Evolutionary conservation across 352 stramenopile genomes (phyloP).

Genomic region (Pythium phragmitis): DNA sequence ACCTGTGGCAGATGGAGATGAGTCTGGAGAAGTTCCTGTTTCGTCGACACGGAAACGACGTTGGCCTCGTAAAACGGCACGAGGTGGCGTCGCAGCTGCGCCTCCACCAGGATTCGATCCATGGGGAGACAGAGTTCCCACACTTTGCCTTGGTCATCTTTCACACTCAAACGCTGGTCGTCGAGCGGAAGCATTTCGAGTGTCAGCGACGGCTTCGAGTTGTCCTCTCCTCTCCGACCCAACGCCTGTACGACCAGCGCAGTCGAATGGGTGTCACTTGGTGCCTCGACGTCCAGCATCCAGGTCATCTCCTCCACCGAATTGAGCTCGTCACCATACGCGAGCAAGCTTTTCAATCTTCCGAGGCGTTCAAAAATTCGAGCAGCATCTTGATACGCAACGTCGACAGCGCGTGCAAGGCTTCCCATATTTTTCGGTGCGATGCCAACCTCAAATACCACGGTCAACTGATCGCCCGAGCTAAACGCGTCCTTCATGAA

Average conservation of each 20-base stretch:
- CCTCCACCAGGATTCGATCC: conserved; percentile 41
- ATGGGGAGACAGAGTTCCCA: conserved; percentile 53
- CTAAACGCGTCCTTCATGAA: conserved; percentile 34
- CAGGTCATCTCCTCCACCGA: conserved; percentile 9
- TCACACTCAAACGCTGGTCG: conserved; percentile 44
- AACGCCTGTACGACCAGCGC: conserved; percentile 33
- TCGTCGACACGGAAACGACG: conserved; percentile 18
- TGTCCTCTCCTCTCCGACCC: conserved; percentile 25
- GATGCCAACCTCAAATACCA: conserved; percentile 45
- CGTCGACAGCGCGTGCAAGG: conserved; percentile 32
- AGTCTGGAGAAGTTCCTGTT: conserved; percentile 1
- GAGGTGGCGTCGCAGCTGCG: conserved; percentile 41
- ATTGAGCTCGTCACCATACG: background rate
- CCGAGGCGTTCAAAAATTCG: conserved; percentile 32
- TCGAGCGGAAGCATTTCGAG: conserved; percentile 46
- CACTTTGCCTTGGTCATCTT: conserved; percentile 27
- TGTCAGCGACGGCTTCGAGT: conserved; percentile 31
- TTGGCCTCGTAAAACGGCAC: conserved; percentile 35
- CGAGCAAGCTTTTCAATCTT: conserved; percentile 14
- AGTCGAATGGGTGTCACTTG: background rate
- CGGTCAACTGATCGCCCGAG: conserved; percentile 20
- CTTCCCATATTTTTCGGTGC: conserved; percentile 42
- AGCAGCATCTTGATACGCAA: conserved; percentile 34
- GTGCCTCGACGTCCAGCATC: conserved; percentile 22
- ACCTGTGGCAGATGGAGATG: conserved; percentile 7